These are phyloP conservation scores for Rhododendron mucronatum DNA, from an alignment of 148 eudicot species.

Conservation along the genomic window DNA sequence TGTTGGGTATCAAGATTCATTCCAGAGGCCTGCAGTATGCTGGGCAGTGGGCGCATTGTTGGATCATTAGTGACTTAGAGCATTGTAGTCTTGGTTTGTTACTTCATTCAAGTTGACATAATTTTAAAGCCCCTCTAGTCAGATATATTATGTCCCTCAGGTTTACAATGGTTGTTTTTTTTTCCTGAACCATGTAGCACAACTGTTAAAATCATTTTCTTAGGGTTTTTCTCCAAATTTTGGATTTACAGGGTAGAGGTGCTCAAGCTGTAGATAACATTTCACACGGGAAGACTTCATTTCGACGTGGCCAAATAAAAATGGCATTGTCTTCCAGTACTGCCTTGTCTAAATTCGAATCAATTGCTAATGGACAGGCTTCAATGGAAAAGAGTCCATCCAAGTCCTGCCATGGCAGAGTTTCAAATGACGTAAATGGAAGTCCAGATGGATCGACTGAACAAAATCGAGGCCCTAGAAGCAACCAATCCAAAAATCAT, in stretches of 20 bases:
- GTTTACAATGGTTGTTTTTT: neutral
- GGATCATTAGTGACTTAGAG: neutral
- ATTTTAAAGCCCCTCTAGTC: neutral
- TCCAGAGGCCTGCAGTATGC: neutral
- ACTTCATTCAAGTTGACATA: neutral
- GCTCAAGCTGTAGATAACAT: constrained; percentile 33
- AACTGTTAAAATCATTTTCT: neutral
- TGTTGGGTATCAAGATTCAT: neutral
- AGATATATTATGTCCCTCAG: neutral
- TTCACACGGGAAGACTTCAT: constrained; percentile 32
- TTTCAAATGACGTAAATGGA: constrained; percentile 36
- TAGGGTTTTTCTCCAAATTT: neutral
- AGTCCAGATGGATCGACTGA: constrained; percentile 44
- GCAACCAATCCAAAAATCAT: constrained; percentile 50
- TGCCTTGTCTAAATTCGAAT: constrained; percentile 44
- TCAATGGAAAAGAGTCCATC: constrained; percentile 39
- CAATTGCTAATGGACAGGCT: constrained; percentile 33
- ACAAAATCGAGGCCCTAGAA: constrained; percentile 66
- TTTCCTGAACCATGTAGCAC: neutral
- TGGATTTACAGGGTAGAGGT: constrained; percentile 45
- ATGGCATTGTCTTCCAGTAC: constrained; percentile 34
- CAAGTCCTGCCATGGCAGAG: constrained; percentile 37
- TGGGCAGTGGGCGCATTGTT: neutral
- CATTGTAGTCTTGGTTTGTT: neutral
- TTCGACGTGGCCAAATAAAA: constrained; percentile 31